Evolutionary conservation across 2,329 filamentous ascomycete species (phyloP), one percentile per base, ranked within the genome.

Genomic region (Boeremia lycopersici): DNA sequence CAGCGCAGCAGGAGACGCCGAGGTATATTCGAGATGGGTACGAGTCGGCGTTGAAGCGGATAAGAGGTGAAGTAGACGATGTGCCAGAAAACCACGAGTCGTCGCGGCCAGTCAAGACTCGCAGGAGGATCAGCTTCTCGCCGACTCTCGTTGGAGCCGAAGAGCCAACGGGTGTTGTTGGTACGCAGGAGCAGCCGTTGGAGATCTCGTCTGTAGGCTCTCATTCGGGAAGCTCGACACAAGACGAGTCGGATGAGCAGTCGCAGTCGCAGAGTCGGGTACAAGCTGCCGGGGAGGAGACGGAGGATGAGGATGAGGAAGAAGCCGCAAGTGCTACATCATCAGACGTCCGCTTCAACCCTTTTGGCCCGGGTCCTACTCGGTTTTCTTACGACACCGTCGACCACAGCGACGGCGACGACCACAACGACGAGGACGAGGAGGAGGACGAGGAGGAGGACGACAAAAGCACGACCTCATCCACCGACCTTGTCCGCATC

Each of bases 1-100:
- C 67, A 3, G 62, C 54, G 2, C 56, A 55, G 29, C 59, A 65
- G 19, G 58, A 65, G 45, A 69, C 69, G n/a, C 67, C 69, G 5
- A 56, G 55, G 17, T 60, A 65, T 30, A 60, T 69, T 23, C 45
- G 51, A 41, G 50, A 70, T 12, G 50, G 62, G n/a, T 61, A 63
- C 28, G 53, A 64, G 6, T 63, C 63, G 29, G 55, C 46, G 6
- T 36, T 60, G 19, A 70, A 69, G 38, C 66, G 69, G 15, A 55
- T 62, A 26, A 60, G 59, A 5, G 46, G 42, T 2, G 61, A 53
- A 6, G 25, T 8, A 4, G 48, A 53, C 13, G 55, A 50, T 23
- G 30, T 5, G 15, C 47, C 57, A 19, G 41, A 56, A 23, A 31
- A 46, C 5, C 38, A 46, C 7, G 33, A 48, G 19, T 23, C 56